These are phyloP conservation scores for Dipodascopsis uninucleata DNA, from an alignment of 805 yeast species.

Conservation along the genomic window DNA sequence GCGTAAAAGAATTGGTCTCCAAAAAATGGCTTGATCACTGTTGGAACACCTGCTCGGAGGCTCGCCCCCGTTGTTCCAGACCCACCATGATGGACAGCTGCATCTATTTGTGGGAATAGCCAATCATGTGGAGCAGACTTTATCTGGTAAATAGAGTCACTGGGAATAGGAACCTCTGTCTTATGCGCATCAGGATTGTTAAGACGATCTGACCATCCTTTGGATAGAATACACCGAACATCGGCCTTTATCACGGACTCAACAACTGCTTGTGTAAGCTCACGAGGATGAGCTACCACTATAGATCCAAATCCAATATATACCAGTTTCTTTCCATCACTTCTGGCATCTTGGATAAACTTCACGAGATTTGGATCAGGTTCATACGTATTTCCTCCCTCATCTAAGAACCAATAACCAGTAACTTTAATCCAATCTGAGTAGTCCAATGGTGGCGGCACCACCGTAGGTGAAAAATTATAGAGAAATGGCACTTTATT, in stretches of 20 bases:
- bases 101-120: slow-evolving; percentile 85
- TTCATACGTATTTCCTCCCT: slow-evolving; percentile 48
- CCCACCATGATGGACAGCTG: slow-evolving; percentile 97
- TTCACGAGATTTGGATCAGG: slow-evolving; percentile 58
- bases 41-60: slow-evolving; percentile 79
- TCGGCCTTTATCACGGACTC: slow-evolving; percentile 77
- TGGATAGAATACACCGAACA: slow-evolving; percentile 80
- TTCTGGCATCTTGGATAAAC: slow-evolving; percentile 61
- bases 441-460: slow-evolving; percentile 91
- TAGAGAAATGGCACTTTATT: slow-evolving; percentile 81
- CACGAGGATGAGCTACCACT: slow-evolving; percentile 78
- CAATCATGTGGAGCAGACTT: slow-evolving; percentile 89
- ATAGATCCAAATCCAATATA: slow-evolving; percentile 96
- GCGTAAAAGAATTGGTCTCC: slow-evolving; percentile 97
- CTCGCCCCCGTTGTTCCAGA: slow-evolving; percentile 96
- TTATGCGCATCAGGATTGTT: slow-evolving; percentile 40
- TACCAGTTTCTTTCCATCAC: slow-evolving; percentile 64
- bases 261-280: slow-evolving; percentile 70
- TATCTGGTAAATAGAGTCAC: slow-evolving; percentile 56
- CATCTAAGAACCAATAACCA: slow-evolving; percentile 92
- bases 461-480: slow-evolving; percentile 79
- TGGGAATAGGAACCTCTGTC: slow-evolving; percentile 53
- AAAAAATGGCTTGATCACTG: slow-evolving; percentile 88
- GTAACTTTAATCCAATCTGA: slow-evolving; percentile 95
- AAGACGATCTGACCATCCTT: slow-evolving; percentile 89